Conservation (phyloP, 2,329 filamentous ascomycete species). For the Microcyclosporella mali region DNA sequence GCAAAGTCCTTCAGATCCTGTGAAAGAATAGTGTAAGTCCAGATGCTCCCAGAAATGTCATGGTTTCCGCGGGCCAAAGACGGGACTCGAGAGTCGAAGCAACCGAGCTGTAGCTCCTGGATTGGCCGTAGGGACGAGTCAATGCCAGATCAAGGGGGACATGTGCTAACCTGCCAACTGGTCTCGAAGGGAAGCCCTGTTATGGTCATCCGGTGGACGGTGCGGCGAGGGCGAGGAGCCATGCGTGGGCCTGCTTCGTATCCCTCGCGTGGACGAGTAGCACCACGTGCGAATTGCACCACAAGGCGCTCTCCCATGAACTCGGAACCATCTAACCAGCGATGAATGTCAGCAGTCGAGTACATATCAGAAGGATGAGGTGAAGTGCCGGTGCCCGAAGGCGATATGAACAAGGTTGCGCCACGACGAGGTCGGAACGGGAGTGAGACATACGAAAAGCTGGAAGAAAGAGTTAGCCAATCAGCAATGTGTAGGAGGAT, state of each 20-base stretch:
- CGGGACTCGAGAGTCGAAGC: neutral
- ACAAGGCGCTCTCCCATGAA: conserved; percentile 98
- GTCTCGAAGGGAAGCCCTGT: conserved; percentile 95
- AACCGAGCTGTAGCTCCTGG: too few relatives aligned
- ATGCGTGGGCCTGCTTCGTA: conserved; percentile 58
- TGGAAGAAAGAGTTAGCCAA: conserved; percentile 27
- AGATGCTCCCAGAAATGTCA: conserved; percentile 6
- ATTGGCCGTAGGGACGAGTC: neutral
- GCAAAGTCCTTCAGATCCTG: conserved; percentile 99
- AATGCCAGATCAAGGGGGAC: neutral
- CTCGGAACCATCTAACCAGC: conserved; percentile 75
- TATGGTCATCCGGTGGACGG: conserved; percentile 94
- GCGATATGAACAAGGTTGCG: conserved; percentile 7
- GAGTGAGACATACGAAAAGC: conserved; percentile 48
- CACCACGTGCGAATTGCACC: conserved; percentile 94
- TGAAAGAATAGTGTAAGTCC: conserved; percentile 33
- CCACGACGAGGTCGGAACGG: conserved; percentile 5
- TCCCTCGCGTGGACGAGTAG: conserved; percentile 58
- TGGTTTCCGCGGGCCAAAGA: conserved; percentile 20
- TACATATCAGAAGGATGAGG: conserved; percentile 16
- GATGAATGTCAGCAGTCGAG: conserved; percentile 28
- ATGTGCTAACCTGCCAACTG: conserved; percentile 95
- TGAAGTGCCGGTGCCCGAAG: conserved; percentile 11
- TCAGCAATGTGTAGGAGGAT: conserved; percentile 15
- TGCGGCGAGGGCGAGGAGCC: conserved; percentile 80